Percentiles rank a stretch among this genome's conserved stretches.
phyloP scores from a whole-genome alignment of 2,329 filamentous ascomycete species.

The Xylariaceae sp. region DNA sequence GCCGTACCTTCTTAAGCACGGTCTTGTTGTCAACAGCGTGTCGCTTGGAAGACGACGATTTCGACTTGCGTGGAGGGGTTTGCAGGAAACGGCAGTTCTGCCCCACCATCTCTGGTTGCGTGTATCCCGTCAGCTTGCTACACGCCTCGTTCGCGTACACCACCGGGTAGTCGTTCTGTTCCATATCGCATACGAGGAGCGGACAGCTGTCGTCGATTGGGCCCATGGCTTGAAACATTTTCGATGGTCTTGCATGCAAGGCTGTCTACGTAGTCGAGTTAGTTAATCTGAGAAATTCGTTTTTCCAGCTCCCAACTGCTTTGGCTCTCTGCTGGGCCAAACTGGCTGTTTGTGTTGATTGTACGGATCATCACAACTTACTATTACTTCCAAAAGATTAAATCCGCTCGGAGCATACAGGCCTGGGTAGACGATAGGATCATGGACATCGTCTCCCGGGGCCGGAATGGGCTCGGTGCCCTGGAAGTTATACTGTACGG shows the following conservation, averaged over 20 bases:
- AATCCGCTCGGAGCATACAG: slow-evolving; percentile 51
- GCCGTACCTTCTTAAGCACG: not conserved
- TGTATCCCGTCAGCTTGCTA: slow-evolving; percentile 72
- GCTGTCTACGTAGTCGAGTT: not conserved
- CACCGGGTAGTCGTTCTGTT: slow-evolving; percentile 68
- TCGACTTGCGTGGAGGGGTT: slow-evolving; percentile 46
- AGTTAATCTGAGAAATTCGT: not conserved
- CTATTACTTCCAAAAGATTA: slow-evolving; percentile 51
- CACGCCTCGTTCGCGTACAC: slow-evolving; percentile 83
- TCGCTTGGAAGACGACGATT: not conserved
- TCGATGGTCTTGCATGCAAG: slow-evolving; percentile 50
- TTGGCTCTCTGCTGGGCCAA: not conserved
- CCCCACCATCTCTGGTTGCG: slow-evolving; percentile 66
- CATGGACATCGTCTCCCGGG: slow-evolving; percentile 21
- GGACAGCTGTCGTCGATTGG: slow-evolving; percentile 80
- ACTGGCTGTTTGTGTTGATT: not conserved
- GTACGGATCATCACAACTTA: slow-evolving; percentile 30
- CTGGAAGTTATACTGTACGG: slow-evolving; percentile 9
- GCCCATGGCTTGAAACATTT: slow-evolving; percentile 67
- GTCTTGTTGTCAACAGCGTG: not conserved
- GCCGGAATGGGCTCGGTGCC: slow-evolving; percentile 1
- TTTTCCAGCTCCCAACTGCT: not conserved
- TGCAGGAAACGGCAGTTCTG: slow-evolving; percentile 84
- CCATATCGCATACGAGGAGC: slow-evolving; percentile 75
- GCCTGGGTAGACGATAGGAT: slow-evolving; percentile 50